Base-by-base conservation (phyloP, 2,329 filamentous ascomycete species). In the Nigrospora oryzae region DNA sequence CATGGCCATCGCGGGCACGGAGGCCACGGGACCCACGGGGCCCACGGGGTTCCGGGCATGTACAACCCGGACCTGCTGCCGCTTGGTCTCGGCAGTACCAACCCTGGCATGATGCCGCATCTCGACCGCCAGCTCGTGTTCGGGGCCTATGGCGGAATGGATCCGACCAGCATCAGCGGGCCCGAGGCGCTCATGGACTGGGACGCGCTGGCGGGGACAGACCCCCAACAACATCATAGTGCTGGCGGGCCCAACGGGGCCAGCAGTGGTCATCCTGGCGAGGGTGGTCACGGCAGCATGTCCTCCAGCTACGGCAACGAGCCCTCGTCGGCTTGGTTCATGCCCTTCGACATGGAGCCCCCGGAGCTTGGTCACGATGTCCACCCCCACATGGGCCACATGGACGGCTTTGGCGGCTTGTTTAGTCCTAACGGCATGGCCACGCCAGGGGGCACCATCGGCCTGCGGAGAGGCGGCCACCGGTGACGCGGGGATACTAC, bases 291-390 rank as follows among this genome's bases (percentile, higher is more conserved):
- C 38, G 53, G 59, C 14, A 36, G 53, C 49, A 31, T 59, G 47
- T 45, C 55, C 34, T 45, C 44, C 11, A 53, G 54, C 32, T 61
- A 58, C 41, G 54, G 56, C 16, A 35, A 54, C 31, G 75, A 79
- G 49, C 67, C 73, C 2, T 75, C 69, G 42, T 84, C 83, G 43
- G 87, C 86, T 5, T 97, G 90, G 87, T 95, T 94, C 63, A 82
- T 95, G 70, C 89, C 90, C 1, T 95, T 95, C 65, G 94, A 95
- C 59, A 81, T 95, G 65, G 86, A 93, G 47, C 86, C 89, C 16
- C 81, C 86, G 0, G 77, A 81, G 46, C 64, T 78, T 36, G 66
- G 68, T 7, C 73, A 74, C 44, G 74, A 77, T 34, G 51, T 71
- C 43, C 63, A 61, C 16, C 56, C 69, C 28, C 64, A 62, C 8